Evolutionary conservation across 768 basidiomycete species (phyloP), one percentile per base, ranked within the genome.

Genomic region (Suillus americanus): DNA sequence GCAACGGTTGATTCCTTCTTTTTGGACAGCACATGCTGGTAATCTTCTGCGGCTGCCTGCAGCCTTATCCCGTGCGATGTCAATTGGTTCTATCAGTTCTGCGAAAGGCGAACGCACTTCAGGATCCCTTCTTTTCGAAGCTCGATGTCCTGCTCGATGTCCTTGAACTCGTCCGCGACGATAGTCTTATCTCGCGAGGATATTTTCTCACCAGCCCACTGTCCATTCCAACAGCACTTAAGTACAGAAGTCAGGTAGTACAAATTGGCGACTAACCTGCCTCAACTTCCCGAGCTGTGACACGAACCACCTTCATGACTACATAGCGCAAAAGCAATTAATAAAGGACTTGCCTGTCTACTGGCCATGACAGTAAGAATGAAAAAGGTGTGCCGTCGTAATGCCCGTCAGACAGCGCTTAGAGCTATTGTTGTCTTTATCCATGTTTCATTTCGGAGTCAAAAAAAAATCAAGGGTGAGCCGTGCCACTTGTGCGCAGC

Each of bases 151-250:
- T 84, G 83, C 76, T 96, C 93, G 53, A 95, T 80, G 56, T 90
- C 91, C 43, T 79, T 83, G 74, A 96, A 91, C 67, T 95, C 94
- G 30, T 90, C 89, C 3, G 90, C 86, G 38, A 90, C 83, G 50
- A 85, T 77, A 2, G 91, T 88, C 82, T 91, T 96, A 73, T 94
- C 92, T 67, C 89, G 86, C 30, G 89, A 84, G 46, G 91, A 88
- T 61, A 97, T 93, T 69, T 92, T 90, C 78, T 96, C 94, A 48
- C 91, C 92, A 6, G 92, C 92, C 91, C 93, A 92, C 91, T 95
- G 70, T 20, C 65, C 72, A 70, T 77, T 77, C 70, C 72, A 70
- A 60, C 61, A 40, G 61, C 41, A 51, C 62, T 41, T 35, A 13
- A 43, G 62, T 41, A 59, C 62, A 55, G 50, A 64, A 41, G 64